Percentiles rank a stretch among this genome's conserved stretches.
phyloP scores from a whole-genome alignment of 257 asterid genomes.

The Nicotiana noctiflora region DNA sequence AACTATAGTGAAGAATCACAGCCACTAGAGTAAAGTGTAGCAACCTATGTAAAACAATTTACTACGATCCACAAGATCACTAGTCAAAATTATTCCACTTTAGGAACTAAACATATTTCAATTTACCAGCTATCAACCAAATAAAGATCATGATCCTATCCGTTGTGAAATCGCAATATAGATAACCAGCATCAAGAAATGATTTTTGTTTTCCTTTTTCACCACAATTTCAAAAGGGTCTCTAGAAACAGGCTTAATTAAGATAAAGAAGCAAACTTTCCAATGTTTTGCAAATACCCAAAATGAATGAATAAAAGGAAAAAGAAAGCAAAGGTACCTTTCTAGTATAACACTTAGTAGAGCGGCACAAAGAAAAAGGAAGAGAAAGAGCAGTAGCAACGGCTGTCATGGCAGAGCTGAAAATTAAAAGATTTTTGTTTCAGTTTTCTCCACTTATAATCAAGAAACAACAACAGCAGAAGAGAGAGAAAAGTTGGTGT shows the following conservation, averaged over 20 bases:
- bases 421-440: background rate
- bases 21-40: background rate
- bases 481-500: constrained; percentile 9
- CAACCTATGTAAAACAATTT: background rate
- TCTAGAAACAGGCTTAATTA: background rate
- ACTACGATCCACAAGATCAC: background rate
- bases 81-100: background rate
- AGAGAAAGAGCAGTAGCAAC: constrained; percentile 78
- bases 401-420: constrained; percentile 54
- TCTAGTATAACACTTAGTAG: constrained; percentile 41
- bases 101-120: background rate
- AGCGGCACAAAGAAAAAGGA: constrained; percentile 52
- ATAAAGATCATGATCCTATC: background rate
- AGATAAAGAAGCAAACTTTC: background rate
- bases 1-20: background rate
- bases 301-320: background rate
- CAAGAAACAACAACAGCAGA: background rate
- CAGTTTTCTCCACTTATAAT: background rate
- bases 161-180: background rate
- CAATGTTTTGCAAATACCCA: background rate
- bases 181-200: background rate
- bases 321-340: constrained; percentile 31
- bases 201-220: background rate
- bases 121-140: background rate
- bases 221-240: background rate